Evolutionary conservation across 2,329 filamentous ascomycete species (phyloP), one percentile per base, ranked within the genome.

Genomic region (Emmonsiellopsis sp.): DNA sequence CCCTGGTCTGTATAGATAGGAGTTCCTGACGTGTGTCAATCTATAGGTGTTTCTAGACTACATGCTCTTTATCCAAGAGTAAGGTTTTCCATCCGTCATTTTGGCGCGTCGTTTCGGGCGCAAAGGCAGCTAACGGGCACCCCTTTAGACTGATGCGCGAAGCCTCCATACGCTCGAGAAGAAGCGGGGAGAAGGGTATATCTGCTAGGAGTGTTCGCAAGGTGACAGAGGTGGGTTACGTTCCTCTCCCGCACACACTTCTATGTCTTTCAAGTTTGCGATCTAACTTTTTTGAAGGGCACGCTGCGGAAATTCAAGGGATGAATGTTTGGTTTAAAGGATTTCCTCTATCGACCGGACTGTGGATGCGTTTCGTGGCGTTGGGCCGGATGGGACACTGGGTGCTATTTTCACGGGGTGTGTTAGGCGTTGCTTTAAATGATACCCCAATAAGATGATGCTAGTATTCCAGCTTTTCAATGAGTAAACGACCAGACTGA

Each of bases 1-100:
- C 31, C 31, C 39, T 50, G 33, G 13, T 8, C 39, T 1, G 13
- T 13, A 27, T 14, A 10, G 4, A 33, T 47, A 27, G 33, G 43
- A 11, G 37, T n/a, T 37, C 13, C 21, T 11, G 3, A 3, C 14
- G 39, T n/a, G n/a, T 31, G 17, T 50, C 46, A 51, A 32, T n/a
- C 43, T 4, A 34, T 60, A 93, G 88, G 85, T 94, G 57, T 94
- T 88, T 63, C 77, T 95, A 54, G 84, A 93, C 65, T 94, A 94
- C 59, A 81, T 88, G 58, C 76, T 93, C 1, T 94, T 95, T 61
- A 85, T 95, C 64, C 77, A 83, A 67, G 77, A 81, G 78, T 82
- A 70, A 58, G 76, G 76, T 67, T 13, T 32, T 34, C 13, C 37
- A n/a, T 39, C 36, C 34, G 10, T 39, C 11, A 31, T 9, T 21